A percentile compares a stretch with the other conserved stretches of the same genome.
These are phyloP conservation scores for Quercus engelmannii DNA, from an alignment of 306 rosid genomes.

Conservation along the genomic window DNA sequence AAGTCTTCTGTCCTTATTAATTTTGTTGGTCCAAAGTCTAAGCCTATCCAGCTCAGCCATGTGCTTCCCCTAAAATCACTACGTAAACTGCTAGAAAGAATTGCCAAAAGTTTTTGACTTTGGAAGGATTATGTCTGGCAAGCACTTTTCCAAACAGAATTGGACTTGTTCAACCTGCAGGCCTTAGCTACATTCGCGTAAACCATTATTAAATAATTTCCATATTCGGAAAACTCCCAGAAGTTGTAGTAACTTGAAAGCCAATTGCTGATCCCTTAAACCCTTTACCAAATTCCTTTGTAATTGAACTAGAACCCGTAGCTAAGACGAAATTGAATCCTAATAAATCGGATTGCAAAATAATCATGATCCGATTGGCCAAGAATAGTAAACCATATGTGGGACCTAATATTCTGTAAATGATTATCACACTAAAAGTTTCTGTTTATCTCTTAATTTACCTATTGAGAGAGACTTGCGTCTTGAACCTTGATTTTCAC, in stretches of 20 bases:
- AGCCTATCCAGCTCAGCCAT: constrained; percentile 28
- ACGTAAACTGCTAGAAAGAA: constrained; percentile 18
- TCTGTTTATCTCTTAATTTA: no score
- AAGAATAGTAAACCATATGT: neutral
- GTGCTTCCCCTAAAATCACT: constrained; percentile 41
- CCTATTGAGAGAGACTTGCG: no score
- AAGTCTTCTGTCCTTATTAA: constrained; percentile 27
- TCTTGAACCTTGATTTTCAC: no score
- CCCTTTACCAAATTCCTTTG: neutral
- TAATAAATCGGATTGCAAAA: neutral
- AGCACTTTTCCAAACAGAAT: constrained; percentile 21
- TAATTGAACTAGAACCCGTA: neutral
- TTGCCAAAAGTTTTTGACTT: constrained; percentile 40
- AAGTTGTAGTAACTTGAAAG: no score
- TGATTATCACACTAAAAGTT: no score
- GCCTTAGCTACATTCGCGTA: constrained; percentile 1
- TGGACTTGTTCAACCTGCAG: neutral
- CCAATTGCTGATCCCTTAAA: neutral
- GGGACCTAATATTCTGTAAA: neutral
- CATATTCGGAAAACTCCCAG: no score
- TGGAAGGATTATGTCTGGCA: constrained; percentile 21
- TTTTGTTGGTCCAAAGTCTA: constrained; percentile 15
- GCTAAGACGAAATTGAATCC: neutral
- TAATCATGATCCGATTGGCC: neutral
- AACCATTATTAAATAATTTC: neutral